Base-by-base conservation (phyloP, 225 moss, liverwort and hornwort genomes). In the Takakia lepidozioides region DNA sequence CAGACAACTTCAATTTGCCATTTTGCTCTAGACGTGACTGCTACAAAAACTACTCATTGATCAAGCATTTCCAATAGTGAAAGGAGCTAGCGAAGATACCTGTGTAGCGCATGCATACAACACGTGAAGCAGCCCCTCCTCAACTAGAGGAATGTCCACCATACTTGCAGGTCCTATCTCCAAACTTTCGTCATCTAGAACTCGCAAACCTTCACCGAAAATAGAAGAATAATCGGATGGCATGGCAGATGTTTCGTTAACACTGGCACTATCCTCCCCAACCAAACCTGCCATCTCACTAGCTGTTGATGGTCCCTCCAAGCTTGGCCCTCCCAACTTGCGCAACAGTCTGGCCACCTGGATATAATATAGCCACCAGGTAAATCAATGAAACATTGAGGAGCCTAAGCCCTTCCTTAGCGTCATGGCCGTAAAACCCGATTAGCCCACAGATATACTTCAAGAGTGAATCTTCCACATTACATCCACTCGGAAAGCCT, bases 291-390 rank as follows among this genome's bases (percentile, higher is more conserved):
- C 55, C 47, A 62, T 38, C 38, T 73, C 82, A 38, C 56, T 48
- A 26, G 49, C 48, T 66, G 59, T 44, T 60, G 72, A 48, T 51
- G 65, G 70, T 51, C 68, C 71, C 43, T 76, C 80, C 30, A 62
- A 42, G 19, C 60, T 53, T 40, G 68, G 54, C 51, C 72, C 65
- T 70, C 62, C 72, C 46, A 91, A 63, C 65, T 78, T 91, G 52
- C 83, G 81, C 25, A 91, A 69, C 55, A 86, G 72, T 69, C 73
- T 81, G 59, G 70, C 78, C 62, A 91, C 83, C 90, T 91, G 86
- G 72, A 71, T 26, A 60, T 50, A 35, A 51, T 32, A 62, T 11
- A 10, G n/a, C n/a, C n/a, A n/a, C n/a, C n/a, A n/a, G n/a, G n/a
- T n/a, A n/a, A n/a, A n/a, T n/a, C n/a, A n/a, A n/a, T n/a, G n/a